Base-by-base conservation (phyloP, 495 filamentous ascomycete species). In the Talaromyces trachyspermus region DNA sequence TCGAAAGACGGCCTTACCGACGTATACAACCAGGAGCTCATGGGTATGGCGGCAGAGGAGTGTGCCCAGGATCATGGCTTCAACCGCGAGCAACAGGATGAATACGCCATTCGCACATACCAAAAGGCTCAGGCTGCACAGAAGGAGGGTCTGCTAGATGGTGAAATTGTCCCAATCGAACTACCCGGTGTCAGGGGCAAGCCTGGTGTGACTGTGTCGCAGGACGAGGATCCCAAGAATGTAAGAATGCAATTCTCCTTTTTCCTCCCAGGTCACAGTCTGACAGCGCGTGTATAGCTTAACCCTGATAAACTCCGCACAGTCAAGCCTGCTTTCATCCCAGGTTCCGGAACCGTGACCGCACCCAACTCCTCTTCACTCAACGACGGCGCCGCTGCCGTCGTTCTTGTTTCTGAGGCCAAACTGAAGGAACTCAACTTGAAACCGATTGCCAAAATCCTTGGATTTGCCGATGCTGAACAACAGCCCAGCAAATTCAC, bases 341-440 rank as follows among this genome's bases (percentile, higher is more conserved):
- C 89, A 39, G 81, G 78, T 33, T 63, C 65, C 27, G 90, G 90
- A 50, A 95, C 89, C 45, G 88, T 98, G 49, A 98, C 92, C 8
- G 88, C 92, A n/a, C 89, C 92, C 47, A 98, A 98, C 69, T 94
- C 92, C 9, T 91, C 91, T 1, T 92, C 92, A 19, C 76, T 98
- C 56, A 95, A 90, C 65, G 92, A 98, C 59, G 92, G 92, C 45
- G 89, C 89, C 29, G 79, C 89, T 9, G 92, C 92, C 44, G 64
- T 96, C 39, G 85, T 98, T 41, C 81, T 98, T 45, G 88, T 91
- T 50, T 95, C 88, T 12, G 90, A 91, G 66, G 81, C 81, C 12
- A 90, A 88, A 64, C 70, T 97, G 58, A 86, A 94, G 70, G 78
- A 89, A 65, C 83, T 95, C 49, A 80, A 81, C 55, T 76, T 97